Conservation (phyloP, 108 stramenopile genomes). For the Nitzschia putrida region DNA sequence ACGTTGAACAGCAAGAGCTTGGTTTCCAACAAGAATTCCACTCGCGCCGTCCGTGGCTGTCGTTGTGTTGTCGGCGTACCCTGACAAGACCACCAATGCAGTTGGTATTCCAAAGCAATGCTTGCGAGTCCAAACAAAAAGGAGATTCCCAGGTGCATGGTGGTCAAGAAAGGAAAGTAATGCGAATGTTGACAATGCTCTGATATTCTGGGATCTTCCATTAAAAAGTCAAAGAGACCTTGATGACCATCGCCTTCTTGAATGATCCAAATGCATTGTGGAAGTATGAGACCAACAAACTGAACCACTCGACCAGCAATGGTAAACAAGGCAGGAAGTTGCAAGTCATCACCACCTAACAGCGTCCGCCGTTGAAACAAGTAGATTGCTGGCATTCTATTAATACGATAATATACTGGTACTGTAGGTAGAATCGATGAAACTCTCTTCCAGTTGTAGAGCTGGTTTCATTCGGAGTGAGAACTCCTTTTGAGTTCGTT, state of each 20-base stretch:
- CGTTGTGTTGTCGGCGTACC: constrained; percentile 43
- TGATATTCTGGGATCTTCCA: constrained; percentile 11
- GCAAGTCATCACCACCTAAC: constrained; percentile 83
- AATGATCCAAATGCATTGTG: constrained; percentile 13
- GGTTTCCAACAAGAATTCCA: constrained; percentile 36
- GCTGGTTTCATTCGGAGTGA: background rate
- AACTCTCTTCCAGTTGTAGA: background rate
- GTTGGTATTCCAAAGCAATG: constrained; percentile 24
- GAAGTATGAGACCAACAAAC: constrained; percentile 19
- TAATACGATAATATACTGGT: background rate
- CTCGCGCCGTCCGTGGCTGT: constrained; percentile 31
- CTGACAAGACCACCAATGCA: constrained; percentile 32
- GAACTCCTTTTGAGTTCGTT: no score
- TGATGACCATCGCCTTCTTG: constrained; percentile 11
- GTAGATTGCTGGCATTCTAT: constrained; percentile 77
- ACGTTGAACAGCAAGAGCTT: constrained; percentile 22
- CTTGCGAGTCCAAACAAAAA: constrained; percentile 19
- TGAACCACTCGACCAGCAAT: constrained; percentile 39
- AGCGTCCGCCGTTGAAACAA: constrained; percentile 73
- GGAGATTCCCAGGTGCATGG: constrained; percentile 15
- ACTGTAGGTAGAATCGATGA: background rate
- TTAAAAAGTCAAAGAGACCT: constrained; percentile 31
- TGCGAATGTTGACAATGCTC: constrained; percentile 24
- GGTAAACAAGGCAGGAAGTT: constrained; percentile 54
- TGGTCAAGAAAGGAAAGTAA: constrained; percentile 27